These are phyloP conservation scores for Bretschneidera sinensis DNA, from an alignment of 345 rosid species.

Conservation along the genomic window DNA sequence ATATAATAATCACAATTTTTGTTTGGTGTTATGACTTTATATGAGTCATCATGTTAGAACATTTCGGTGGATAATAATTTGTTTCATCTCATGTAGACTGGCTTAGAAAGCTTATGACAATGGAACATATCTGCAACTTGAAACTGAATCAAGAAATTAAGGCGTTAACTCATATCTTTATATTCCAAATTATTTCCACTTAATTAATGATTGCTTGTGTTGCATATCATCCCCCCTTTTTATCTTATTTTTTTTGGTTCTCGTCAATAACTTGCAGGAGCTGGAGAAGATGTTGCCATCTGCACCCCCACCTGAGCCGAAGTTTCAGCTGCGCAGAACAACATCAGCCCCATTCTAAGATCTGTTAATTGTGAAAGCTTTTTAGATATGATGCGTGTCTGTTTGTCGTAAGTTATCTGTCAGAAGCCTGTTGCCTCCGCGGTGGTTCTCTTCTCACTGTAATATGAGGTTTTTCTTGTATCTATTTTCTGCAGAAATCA, in stretches of 20 bases:
- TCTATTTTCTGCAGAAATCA: background rate
- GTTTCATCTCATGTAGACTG: background rate
- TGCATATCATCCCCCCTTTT: background rate
- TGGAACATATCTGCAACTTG: too few relatives aligned
- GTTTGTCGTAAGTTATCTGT: background rate
- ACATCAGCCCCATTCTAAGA: conserved; percentile 54
- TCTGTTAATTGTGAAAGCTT: background rate
- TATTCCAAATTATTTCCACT: background rate
- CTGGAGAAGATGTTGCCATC: conserved; percentile 53
- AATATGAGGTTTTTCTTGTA: background rate
- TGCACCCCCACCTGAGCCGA: conserved; percentile 58
- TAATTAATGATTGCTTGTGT: background rate
- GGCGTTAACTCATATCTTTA: background rate
- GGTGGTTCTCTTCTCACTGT: background rate
- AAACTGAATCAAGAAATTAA: too few relatives aligned
- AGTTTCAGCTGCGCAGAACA: conserved; percentile 64
- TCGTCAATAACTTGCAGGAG: conserved; percentile 37
- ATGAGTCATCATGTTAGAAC: too few relatives aligned
- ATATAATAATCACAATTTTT: too few relatives aligned
- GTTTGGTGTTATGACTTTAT: too few relatives aligned
- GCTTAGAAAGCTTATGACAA: too few relatives aligned
- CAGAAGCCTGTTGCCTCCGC: background rate
- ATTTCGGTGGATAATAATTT: too few relatives aligned
- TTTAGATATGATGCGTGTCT: too few relatives aligned
- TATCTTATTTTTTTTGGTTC: background rate